These are phyloP conservation scores for Termitomyces sp. DNA, from an alignment of 768 basidiomycete species.

Conservation along the genomic window DNA sequence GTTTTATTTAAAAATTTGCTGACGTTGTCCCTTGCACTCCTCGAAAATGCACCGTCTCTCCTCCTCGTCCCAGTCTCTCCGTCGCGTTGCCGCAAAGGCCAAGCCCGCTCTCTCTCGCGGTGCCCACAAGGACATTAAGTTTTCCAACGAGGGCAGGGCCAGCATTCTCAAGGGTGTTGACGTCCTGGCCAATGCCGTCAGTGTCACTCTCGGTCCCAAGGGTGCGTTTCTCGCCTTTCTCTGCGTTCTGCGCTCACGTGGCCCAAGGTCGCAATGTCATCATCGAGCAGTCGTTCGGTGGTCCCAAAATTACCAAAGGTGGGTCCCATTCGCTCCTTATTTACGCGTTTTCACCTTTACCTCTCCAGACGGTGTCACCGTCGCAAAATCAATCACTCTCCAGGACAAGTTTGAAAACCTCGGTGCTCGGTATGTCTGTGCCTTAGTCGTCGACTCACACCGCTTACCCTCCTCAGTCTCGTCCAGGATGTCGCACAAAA, in stretches of 20 bases:
- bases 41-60: slow-evolving; percentile 69
- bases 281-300: slow-evolving; percentile 89
- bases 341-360: slow-evolving; percentile 4
- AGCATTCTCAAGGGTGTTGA: slow-evolving; percentile 95
- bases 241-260: slow-evolving; percentile 8
- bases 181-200: slow-evolving; percentile 93
- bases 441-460: not conserved
- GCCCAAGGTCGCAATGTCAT: slow-evolving; percentile 88
- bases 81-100: slow-evolving; percentile 58
- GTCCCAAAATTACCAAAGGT: slow-evolving; percentile 97
- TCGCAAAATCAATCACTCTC: slow-evolving; percentile 90
- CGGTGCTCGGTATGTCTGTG: slow-evolving; percentile 75
- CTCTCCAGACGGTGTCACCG: slow-evolving; percentile 85
- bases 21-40: not conserved
- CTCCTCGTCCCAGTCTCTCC: slow-evolving; percentile 66
- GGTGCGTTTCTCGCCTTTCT: slow-evolving; percentile 37
- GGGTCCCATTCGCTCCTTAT: slow-evolving; percentile 17
- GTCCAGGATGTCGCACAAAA: slow-evolving; percentile 95
- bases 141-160: slow-evolving; percentile 92
- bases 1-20: slow-evolving; percentile 9
- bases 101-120: slow-evolving; percentile 57
- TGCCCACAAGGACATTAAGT: slow-evolving; percentile 95
- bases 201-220: slow-evolving; percentile 95
- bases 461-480: slow-evolving; percentile 44
- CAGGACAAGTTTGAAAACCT: slow-evolving; percentile 99